Conservation (phyloP, 441 rosid species). For the Populus hybrid region DNA sequence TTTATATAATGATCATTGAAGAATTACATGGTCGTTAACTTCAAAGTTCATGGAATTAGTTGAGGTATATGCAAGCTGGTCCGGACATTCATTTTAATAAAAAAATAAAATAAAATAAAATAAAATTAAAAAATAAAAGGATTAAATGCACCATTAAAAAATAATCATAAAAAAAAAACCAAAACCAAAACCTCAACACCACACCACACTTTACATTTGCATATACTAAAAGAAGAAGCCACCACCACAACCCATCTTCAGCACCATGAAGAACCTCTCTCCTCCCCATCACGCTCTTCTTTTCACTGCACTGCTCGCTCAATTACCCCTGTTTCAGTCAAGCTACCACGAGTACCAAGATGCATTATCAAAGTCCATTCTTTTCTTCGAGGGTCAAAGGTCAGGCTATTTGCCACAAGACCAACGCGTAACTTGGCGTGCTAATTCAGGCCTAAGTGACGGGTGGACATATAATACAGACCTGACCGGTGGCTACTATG, state of each 20-base stretch:
- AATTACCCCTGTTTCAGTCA: slow-evolving; percentile 18
- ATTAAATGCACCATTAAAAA: too few relatives aligned
- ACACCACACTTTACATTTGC: not conserved
- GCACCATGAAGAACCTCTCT: slow-evolving; percentile 14
- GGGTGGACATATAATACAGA: slow-evolving; percentile 69
- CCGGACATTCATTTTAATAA: too few relatives aligned
- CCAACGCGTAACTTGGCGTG: slow-evolving; percentile 66
- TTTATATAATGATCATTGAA: too few relatives aligned
- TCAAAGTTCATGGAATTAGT: too few relatives aligned
- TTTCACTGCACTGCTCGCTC: not conserved
- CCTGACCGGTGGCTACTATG: slow-evolving; percentile 85
- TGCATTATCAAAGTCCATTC: slow-evolving; percentile 81
- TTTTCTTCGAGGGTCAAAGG: slow-evolving; percentile 94
- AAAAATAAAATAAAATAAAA: too few relatives aligned
- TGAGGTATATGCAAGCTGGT: too few relatives aligned
- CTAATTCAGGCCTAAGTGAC: slow-evolving; percentile 67
- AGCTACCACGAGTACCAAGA: slow-evolving; percentile 57
- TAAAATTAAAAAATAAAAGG: too few relatives aligned
- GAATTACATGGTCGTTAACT: too few relatives aligned
- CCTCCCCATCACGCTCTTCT: not conserved
- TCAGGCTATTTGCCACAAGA: slow-evolving; percentile 74
- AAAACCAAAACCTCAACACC: too few relatives aligned
- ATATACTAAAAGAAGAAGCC: not conserved
- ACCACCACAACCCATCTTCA: not conserved
- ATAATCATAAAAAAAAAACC: too few relatives aligned